A percentile compares a stretch with the other conserved stretches of the same genome.
These are phyloP conservation scores for Claviceps maximensis DNA, from an alignment of 2,329 filamentous ascomycete species.

Conservation along the genomic window DNA sequence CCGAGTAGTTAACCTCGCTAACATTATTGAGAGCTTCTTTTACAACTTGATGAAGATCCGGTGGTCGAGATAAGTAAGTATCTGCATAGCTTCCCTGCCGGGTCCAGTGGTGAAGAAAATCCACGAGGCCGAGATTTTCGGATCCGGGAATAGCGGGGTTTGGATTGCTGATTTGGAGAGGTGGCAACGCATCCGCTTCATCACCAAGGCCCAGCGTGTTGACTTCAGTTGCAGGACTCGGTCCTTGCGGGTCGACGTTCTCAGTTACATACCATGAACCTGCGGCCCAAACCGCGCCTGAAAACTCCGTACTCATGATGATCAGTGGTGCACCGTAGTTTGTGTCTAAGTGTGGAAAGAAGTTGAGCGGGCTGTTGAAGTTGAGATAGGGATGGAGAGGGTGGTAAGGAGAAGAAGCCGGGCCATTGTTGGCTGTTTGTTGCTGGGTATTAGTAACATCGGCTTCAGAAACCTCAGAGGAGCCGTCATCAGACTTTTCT, in stretches of 20 bases:
- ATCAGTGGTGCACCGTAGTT: background rate
- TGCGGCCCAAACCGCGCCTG: background rate
- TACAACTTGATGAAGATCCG: constrained; percentile 19
- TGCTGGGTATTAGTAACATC: constrained; percentile 3
- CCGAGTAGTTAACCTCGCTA: constrained; percentile 22
- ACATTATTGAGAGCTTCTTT: constrained; percentile 13
- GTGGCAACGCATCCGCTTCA: constrained; percentile 4
- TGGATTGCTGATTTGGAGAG: constrained; percentile 18
- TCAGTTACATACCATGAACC: background rate
- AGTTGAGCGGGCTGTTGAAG: background rate
- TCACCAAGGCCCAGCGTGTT: background rate
- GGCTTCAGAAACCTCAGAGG: background rate
- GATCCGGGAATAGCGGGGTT: constrained; percentile 29
- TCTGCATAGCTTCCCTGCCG: constrained; percentile 17
- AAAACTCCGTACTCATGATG: background rate
- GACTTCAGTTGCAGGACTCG: constrained; percentile 1
- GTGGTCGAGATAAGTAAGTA: constrained; percentile 13
- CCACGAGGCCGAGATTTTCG: constrained; percentile 33
- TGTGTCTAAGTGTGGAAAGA: background rate
- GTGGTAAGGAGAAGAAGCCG: constrained; percentile 2
- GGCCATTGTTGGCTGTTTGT: constrained; percentile 5
- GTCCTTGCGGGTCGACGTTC: background rate
- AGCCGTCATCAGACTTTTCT: background rate
- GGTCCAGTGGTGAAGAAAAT: constrained; percentile 40
- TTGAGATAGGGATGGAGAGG: background rate